Evolutionary conservation across 176 grass and related monocot species (phyloP).

Genomic region (Alloteropsis semialata): DNA sequence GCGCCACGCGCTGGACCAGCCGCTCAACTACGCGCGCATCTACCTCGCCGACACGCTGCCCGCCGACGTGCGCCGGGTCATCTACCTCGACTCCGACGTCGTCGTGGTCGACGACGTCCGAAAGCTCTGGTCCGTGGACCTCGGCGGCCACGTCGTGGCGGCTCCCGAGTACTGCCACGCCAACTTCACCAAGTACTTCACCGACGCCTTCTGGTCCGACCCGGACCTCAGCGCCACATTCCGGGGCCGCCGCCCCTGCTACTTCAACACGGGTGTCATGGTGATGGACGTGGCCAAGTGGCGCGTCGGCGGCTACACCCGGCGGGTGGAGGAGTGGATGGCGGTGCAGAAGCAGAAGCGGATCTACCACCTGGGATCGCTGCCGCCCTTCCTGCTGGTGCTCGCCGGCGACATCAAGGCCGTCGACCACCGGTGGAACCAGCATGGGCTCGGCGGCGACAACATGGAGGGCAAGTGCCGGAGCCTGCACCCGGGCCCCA

Average conservation of each 20-base stretch:
- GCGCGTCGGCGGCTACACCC: conserved; percentile 37
- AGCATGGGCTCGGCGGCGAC: conserved; percentile 83
- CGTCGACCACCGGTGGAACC: conserved; percentile 81
- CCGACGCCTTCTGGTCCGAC: conserved; percentile 79
- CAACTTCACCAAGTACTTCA: conserved; percentile 98
- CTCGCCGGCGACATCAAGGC: conserved; percentile 72
- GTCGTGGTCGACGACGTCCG: conserved; percentile 75
- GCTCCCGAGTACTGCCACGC: conserved; percentile 91
- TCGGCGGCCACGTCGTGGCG: conserved; percentile 51
- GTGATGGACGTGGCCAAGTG: conserved; percentile 72
- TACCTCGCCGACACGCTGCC: conserved; percentile 89
- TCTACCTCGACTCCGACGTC: conserved; percentile 95
- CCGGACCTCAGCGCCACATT: conserved; percentile 31
- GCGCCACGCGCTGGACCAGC: conserved; percentile 86
- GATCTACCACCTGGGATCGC: conserved; percentile 80
- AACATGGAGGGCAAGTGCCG: conserved; percentile 66
- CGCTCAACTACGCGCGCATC: conserved; percentile 92
- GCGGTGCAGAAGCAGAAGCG: conserved; percentile 64
- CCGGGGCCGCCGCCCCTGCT: conserved; percentile 45
- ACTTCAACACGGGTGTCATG: conserved; percentile 92
- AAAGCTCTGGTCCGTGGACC: conserved; percentile 64
- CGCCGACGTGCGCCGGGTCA: conserved; percentile 38
- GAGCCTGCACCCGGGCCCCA: conserved; percentile 65
- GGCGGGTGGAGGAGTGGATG: conserved; percentile 82
- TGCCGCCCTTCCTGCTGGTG: conserved; percentile 73